These are phyloP conservation scores for Iodosphaeria phyllophila DNA, from an alignment of 2,329 filamentous ascomycete genomes.

Conservation along the genomic window DNA sequence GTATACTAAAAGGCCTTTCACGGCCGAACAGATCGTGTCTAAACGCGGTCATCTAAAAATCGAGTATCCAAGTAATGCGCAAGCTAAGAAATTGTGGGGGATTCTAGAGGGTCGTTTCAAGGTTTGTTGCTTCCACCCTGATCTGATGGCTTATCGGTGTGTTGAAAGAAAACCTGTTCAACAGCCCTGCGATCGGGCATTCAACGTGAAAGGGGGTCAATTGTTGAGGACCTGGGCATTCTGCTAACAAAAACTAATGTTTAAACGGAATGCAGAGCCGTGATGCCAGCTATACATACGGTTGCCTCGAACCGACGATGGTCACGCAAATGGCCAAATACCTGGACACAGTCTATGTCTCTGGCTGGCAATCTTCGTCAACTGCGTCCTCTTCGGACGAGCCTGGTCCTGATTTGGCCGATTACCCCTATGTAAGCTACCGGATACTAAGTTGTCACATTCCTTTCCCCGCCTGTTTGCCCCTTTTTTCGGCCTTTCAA, in stretches of 20 bases:
- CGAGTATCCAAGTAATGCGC: constrained; percentile 74
- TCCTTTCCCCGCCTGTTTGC: no score
- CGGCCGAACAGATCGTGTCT: constrained; percentile 88
- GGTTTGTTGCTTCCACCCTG: constrained; percentile 26
- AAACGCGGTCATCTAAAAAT: constrained; percentile 87
- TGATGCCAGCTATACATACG: constrained; percentile 86
- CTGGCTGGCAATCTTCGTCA: constrained; percentile 95
- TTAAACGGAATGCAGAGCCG: constrained; percentile 37
- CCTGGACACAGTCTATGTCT: constrained; percentile 95
- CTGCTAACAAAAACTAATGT: no score
- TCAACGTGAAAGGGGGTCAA: no score
- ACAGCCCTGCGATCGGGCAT: no score
- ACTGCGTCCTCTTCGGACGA: constrained; percentile 91
- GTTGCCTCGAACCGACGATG: constrained; percentile 95
- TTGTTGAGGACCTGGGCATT: no score
- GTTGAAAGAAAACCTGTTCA: no score
- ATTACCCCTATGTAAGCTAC: constrained; percentile 73
- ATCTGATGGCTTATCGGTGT: neutral
- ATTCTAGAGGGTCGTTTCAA: constrained; percentile 76
- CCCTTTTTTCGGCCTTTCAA: neutral
- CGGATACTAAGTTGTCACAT: no score
- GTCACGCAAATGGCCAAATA: constrained; percentile 99
- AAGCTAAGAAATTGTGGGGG: constrained; percentile 88
- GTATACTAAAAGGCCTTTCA: constrained; percentile 81
- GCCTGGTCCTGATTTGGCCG: constrained; percentile 90